These are phyloP conservation scores for Talaromyces piceae DNA, from an alignment of 2,329 filamentous ascomycete genomes.

Conservation along the genomic window DNA sequence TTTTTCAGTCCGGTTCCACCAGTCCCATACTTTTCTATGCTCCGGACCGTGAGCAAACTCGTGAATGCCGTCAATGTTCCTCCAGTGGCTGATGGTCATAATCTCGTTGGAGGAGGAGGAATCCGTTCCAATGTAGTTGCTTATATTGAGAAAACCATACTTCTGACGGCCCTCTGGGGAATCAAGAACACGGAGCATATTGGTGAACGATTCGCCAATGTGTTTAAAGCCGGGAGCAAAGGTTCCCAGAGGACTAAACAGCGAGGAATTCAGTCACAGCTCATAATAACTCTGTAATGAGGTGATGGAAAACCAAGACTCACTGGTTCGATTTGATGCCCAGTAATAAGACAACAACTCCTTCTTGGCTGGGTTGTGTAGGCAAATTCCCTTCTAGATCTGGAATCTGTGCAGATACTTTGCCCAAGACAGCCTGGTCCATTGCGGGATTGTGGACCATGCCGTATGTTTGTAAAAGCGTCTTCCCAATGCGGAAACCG, in stretches of 20 bases:
- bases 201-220: constrained; percentile 31
- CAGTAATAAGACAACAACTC: constrained; percentile 8
- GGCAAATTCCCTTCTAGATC: constrained; percentile 9
- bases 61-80: constrained; percentile 42
- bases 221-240: constrained; percentile 40
- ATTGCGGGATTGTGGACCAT: constrained; percentile 6
- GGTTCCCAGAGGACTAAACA: constrained; percentile 37
- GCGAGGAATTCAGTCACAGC: not conserved
- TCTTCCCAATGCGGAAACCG: not conserved
- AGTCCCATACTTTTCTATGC: constrained; percentile 46
- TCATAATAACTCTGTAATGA: not conserved
- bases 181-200: constrained; percentile 32
- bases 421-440: constrained; percentile 9
- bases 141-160: constrained; percentile 43
- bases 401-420: constrained; percentile 6
- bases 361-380: constrained; percentile 1
- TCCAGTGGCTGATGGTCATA: constrained; percentile 46
- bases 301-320: not conserved
- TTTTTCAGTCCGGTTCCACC: constrained; percentile 35
- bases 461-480: constrained; percentile 7
- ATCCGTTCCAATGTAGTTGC: constrained; percentile 32
- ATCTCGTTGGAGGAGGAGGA: constrained; percentile 35
- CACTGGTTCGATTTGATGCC: constrained; percentile 11
- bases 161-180: constrained; percentile 29
- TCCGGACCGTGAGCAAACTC: constrained; percentile 44